Evolutionary conservation across 768 basidiomycete species (phyloP).

Genomic region (Lentinula detonsa): DNA sequence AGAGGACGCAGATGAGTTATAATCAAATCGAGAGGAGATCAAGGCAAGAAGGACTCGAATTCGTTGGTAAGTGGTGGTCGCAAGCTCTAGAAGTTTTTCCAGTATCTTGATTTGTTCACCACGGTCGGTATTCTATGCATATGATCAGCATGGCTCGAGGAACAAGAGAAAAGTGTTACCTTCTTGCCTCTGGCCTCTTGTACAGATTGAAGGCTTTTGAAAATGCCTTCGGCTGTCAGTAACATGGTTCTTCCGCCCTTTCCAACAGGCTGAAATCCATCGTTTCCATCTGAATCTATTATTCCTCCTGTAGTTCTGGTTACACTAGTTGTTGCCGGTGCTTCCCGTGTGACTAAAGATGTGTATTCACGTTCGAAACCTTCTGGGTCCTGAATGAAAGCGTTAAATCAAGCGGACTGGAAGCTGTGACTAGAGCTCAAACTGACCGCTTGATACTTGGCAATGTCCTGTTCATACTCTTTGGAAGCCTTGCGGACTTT

Average conservation of each 20-base stretch:
- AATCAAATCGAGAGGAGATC: conserved; percentile 94
- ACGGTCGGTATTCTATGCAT: conserved; percentile 87
- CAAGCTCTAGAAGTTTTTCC: conserved; percentile 79
- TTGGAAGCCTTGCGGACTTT: conserved; percentile 89
- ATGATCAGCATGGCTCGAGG: not conserved
- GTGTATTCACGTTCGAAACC: conserved; percentile 77
- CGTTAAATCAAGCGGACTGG: not conserved
- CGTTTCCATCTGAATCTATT: conserved; percentile 42
- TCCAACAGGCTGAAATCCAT: conserved; percentile 86
- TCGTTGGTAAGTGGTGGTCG: conserved; percentile 83
- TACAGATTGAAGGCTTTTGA: conserved; percentile 86
- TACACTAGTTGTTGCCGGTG: conserved; percentile 30
- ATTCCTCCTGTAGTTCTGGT: conserved; percentile 27
- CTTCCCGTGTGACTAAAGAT: conserved; percentile 41
- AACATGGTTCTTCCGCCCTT: conserved; percentile 82
- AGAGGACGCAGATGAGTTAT: conserved; percentile 79
- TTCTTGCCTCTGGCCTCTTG: conserved; percentile 96
- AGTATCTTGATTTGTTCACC: conserved; percentile 90
- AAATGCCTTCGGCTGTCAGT: conserved; percentile 79
- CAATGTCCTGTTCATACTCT: conserved; percentile 80
- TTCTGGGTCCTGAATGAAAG: conserved; percentile 67
- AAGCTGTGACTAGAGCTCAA: not conserved
- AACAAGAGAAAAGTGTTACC: conserved; percentile 33
- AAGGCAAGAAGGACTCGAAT: conserved; percentile 93
- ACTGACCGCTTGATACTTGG: conserved; percentile 72